Evolutionary conservation across 768 basidiomycete species (phyloP), one percentile per base, ranked within the genome.

Genomic region (Candolleomyces eurysporus): DNA sequence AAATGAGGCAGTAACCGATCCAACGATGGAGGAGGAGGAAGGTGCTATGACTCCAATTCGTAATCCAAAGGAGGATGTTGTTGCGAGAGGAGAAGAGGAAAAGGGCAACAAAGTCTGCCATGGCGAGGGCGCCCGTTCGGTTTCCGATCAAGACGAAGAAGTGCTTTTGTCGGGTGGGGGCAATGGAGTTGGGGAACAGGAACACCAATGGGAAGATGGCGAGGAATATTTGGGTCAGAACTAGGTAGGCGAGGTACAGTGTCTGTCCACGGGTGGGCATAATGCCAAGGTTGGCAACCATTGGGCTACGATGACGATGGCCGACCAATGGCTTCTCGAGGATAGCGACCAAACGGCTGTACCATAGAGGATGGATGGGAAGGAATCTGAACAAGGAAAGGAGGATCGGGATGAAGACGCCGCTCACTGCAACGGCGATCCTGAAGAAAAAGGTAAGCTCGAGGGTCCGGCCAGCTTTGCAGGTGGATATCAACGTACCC

Each of bases 41-140:
- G 16, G 61, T 62, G 40, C 48, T 52, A 51, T 62, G 61, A 48
- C 61, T 62, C 61, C 61, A 62, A 31, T 62, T 59, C n/a, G 61
- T 62, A 36, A 62, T 58, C 61, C 61, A 62, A 8, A 62, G 46
- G 11, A 62, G 57, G 31, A 59, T 13, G 57, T 62, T 62, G 50
- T 62, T 62, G 11, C 61, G 40, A 6, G 61, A 62, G 39, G 61
- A 62, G 61, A 59, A 62, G 43, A 62, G 57, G 61, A 62, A 62
- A 19, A 62, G 49, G 1, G 57, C 61, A 42, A 62, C 42, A 43
- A 62, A 62, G 49, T 62, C 55, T 26, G 61, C 61, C 61, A 62
- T 62, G 57, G 49, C 57, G 30, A 59, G 48, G 11, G 36, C 51
- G 16, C 61, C 61, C 1, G 61, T 42, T 5, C 61, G 57, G 31